A percentile compares a stretch with the other conserved stretches of the same genome.
Evolutionary conservation across 805 yeast genomes (phyloP).

Genomic region (Candida sanyiensis): DNA sequence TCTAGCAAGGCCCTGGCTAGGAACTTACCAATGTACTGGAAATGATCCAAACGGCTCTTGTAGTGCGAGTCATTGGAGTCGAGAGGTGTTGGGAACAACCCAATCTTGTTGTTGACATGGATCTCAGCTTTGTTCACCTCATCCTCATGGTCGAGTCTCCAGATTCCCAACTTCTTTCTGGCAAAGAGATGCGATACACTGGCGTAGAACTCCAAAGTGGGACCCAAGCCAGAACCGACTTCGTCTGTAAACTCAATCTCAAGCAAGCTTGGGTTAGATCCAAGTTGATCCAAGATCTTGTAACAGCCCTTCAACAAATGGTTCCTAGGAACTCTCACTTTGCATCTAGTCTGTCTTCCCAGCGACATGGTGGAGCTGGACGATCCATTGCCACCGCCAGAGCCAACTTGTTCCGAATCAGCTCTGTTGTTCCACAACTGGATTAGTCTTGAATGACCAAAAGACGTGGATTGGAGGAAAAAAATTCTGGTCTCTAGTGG

Average conservation of each 20-base stretch:
- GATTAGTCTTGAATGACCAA: conserved; percentile 81
- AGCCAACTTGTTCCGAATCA: conserved; percentile 34
- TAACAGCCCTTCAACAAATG: conserved; percentile 70
- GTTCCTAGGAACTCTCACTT: conserved; percentile 69
- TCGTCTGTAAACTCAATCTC: conserved; percentile 88
- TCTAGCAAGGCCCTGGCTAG: conserved; percentile 84
- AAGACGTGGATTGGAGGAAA: conserved; percentile 81
- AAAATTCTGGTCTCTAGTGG: conserved; percentile 77
- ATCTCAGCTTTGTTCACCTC: conserved; percentile 26
- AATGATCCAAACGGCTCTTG: conserved; percentile 43
- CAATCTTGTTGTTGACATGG: conserved; percentile 39
- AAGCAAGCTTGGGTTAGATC: conserved; percentile 70
- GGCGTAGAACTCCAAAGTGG: conserved; percentile 90
- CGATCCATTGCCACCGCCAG: conserved; percentile 25
- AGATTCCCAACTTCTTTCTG: conserved; percentile 49
- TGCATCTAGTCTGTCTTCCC: conserved; percentile 75
- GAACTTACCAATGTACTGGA: conserved; percentile 70
- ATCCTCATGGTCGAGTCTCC: conserved; percentile 46
- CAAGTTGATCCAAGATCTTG: conserved; percentile 70
- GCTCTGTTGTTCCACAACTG: conserved; percentile 65
- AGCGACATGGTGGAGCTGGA: conserved; percentile 33
- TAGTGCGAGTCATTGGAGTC: conserved; percentile 30
- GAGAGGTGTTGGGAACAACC: conserved; percentile 74
- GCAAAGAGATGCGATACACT: conserved; percentile 72
- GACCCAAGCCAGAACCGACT: conserved; percentile 95